These are phyloP conservation scores for Colletotrichum sp. DNA, from an alignment of 2,329 filamentous ascomycete species.

Conservation along the genomic window DNA sequence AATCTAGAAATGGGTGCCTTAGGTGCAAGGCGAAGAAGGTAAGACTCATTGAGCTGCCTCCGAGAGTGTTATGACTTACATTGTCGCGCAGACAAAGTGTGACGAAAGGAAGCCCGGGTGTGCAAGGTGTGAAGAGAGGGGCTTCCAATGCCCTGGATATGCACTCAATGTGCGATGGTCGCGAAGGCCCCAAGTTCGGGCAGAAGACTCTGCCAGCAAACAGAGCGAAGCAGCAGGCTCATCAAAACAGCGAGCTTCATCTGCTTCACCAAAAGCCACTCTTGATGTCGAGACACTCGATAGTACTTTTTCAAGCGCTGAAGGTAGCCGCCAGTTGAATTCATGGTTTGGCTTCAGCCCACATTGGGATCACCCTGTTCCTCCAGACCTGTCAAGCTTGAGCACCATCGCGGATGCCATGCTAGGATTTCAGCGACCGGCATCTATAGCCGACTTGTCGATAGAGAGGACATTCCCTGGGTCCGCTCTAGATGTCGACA, in stretches of 20 bases:
- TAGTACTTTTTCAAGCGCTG: rapidly evolving
- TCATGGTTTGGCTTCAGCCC: not conserved
- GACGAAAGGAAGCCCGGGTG: constrained; percentile 25
- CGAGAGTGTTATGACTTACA: rapidly evolving
- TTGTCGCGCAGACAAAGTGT: constrained; percentile 21
- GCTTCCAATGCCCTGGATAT: constrained; percentile 26
- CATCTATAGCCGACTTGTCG: rapidly evolving
- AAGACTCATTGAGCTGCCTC: rapidly evolving
- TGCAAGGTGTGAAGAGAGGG: constrained; percentile 23
- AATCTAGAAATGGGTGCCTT: rapidly evolving
- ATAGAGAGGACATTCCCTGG: not conserved
- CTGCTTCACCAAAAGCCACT: rapidly evolving
- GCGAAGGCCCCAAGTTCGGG: constrained; percentile 22
- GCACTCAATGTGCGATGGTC: constrained; percentile 27
- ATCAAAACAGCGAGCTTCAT: rapidly evolving
- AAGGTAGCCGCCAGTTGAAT: not conserved
- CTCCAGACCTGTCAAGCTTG: not conserved
- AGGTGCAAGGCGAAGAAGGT: not conserved
- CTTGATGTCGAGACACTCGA: rapidly evolving
- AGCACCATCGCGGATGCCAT: not conserved
- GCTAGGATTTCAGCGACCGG: not conserved
- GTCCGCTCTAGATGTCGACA: rapidly evolving
- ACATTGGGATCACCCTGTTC: not conserved
- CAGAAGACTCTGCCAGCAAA: not conserved
- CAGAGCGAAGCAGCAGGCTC: rapidly evolving